These are phyloP conservation scores for Neurospora sp. DNA, from an alignment of 495 filamentous ascomycete genomes.

Conservation along the genomic window DNA sequence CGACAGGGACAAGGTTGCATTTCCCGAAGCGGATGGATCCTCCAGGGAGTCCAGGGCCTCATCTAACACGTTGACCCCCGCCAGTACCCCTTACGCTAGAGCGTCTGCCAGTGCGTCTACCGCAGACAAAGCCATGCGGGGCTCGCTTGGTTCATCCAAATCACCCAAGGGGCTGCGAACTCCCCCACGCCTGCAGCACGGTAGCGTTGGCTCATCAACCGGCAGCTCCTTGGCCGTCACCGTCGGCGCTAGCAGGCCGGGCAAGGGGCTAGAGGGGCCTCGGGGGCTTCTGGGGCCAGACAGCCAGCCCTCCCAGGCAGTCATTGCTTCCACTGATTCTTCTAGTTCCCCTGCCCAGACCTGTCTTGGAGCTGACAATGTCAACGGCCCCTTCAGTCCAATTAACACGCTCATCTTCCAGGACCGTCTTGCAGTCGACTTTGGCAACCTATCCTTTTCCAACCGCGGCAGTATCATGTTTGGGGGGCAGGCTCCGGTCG, in stretches of 20 bases:
- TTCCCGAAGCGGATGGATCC: slow-evolving; percentile 4
- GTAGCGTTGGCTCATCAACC: neutral
- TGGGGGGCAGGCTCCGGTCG: slow-evolving; percentile 23
- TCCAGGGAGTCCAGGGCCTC: neutral
- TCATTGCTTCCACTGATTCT: neutral
- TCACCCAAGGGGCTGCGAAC: slow-evolving; percentile 11
- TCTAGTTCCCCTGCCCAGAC: neutral
- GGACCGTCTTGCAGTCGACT: slow-evolving; percentile 40
- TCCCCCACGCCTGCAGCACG: slow-evolving; percentile 14
- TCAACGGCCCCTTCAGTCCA: slow-evolving; percentile 24
- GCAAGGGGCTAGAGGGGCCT: neutral
- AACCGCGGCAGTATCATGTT: slow-evolving; percentile 58
- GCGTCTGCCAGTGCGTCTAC: neutral
- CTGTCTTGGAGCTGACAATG: neutral
- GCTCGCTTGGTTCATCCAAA: slow-evolving; percentile 12
- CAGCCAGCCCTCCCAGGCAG: neutral
- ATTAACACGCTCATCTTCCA: slow-evolving; percentile 43
- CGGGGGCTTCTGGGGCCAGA: neutral
- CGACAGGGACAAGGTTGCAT: slow-evolving; percentile 14
- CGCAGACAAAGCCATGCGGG: slow-evolving; percentile 5
- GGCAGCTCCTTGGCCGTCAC: neutral
- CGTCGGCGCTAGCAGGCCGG: neutral
- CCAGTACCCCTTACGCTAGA: neutral
- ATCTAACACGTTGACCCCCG: neutral
- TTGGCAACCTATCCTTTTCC: slow-evolving; percentile 42